These are phyloP conservation scores for Ophiostoma angusticollis DNA, from an alignment of 2,329 filamentous ascomycete species.

Conservation along the genomic window DNA sequence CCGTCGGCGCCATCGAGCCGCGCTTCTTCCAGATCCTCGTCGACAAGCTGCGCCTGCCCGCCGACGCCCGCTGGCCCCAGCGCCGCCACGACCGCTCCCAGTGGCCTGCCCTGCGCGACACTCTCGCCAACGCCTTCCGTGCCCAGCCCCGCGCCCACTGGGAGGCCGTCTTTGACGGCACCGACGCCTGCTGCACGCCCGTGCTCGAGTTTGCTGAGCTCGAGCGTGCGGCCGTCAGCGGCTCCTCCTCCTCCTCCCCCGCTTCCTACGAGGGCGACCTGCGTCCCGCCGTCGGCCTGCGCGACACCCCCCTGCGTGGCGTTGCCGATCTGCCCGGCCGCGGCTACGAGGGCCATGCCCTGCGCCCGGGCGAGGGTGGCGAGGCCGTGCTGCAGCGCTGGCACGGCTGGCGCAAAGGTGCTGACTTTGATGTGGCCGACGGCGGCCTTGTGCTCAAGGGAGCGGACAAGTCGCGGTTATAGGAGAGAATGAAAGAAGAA, in stretches of 20 bases:
- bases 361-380: slow-evolving; percentile 59
- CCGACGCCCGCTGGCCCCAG: slow-evolving; percentile 31
- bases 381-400: slow-evolving; percentile 56
- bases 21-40: slow-evolving; percentile 66
- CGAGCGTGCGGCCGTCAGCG: slow-evolving; percentile 30
- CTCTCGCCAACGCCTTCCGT: slow-evolving; percentile 54
- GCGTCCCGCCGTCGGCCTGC: slow-evolving; percentile 56
- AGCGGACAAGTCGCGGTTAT: slow-evolving; percentile 24
- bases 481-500: background rate
- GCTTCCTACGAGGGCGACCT: slow-evolving; percentile 54
- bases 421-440: slow-evolving; percentile 53
- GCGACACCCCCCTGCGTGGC: slow-evolving; percentile 54
- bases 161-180: slow-evolving; percentile 78
- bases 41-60: slow-evolving; percentile 51
- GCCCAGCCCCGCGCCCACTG: slow-evolving; percentile 62
- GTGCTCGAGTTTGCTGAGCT: slow-evolving; percentile 67
- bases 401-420: slow-evolving; percentile 64
- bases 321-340: slow-evolving; percentile 44
- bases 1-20: slow-evolving; percentile 82
- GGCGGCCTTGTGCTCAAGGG: slow-evolving; percentile 46
- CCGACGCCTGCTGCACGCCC: slow-evolving; percentile 86
- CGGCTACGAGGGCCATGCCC: slow-evolving; percentile 48
- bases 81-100: slow-evolving; percentile 43
- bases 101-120: slow-evolving; percentile 54
- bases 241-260: too few species aligned